Evolutionary conservation across 768 basidiomycete genomes (phyloP).

Genomic region (Tulasnella sp.): DNA sequence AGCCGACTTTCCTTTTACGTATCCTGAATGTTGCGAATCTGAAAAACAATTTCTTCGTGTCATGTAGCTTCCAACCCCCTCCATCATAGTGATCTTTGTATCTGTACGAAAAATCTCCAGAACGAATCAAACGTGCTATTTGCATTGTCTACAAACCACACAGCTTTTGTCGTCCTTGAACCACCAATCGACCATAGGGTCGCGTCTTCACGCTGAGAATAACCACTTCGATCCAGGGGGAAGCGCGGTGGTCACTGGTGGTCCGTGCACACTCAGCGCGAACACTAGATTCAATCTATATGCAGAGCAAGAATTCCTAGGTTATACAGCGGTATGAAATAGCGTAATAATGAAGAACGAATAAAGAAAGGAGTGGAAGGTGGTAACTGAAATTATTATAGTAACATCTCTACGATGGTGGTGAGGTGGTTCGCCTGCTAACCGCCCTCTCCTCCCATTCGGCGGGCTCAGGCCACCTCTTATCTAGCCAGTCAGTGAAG

Average conservation of each 20-base stretch:
- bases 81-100: neutral
- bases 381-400: neutral
- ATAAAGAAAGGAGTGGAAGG: neutral
- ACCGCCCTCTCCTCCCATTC: constrained; percentile 16
- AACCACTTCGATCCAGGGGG: too few species aligned
- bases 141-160: neutral
- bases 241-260: too few species aligned
- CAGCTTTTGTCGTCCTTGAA: neutral
- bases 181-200: neutral
- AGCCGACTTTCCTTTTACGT: constrained; percentile 26
- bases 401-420: neutral
- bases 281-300: neutral
- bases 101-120: neutral
- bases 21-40: neutral
- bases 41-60: neutral
- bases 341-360: neutral
- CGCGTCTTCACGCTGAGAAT: too few species aligned
- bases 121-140: neutral
- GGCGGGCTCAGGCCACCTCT: constrained; percentile 11
- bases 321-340: neutral
- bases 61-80: constrained; percentile 41
- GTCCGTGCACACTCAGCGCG: neutral
- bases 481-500: constrained; percentile 16
- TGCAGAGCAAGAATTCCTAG: neutral
- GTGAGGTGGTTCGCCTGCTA: neutral